These are phyloP conservation scores for Silene conica DNA, from an alignment of 148 eudicot species.

Conservation along the genomic window DNA sequence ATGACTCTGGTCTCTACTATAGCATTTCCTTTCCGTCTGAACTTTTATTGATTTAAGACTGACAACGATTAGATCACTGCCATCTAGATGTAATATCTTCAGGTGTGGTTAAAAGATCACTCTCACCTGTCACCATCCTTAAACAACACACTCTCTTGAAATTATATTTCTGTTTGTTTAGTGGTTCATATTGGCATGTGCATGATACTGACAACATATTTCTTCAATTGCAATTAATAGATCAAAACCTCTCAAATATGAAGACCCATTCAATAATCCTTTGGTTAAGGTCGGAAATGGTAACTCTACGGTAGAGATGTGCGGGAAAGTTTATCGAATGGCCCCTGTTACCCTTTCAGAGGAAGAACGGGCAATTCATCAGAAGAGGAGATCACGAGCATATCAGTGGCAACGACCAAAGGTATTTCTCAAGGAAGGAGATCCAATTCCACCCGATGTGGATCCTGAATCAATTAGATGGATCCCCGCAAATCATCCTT, in stretches of 20 bases:
- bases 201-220: constrained; percentile 14
- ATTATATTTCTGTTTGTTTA: neutral
- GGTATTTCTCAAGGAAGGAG: constrained; percentile 92
- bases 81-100: neutral
- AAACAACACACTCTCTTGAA: neutral
- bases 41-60: neutral
- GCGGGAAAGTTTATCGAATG: constrained; percentile 84
- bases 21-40: constrained; percentile 6
- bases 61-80: neutral
- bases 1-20: constrained; percentile 40
- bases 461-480: constrained; percentile 95
- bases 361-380: constrained; percentile 74
- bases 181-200: neutral
- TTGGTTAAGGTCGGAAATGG: constrained; percentile 69
- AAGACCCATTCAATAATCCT: constrained; percentile 96
- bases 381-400: constrained; percentile 93
- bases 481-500: constrained; percentile 99
- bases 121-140: constrained; percentile 2
- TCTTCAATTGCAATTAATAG: constrained; percentile 32
- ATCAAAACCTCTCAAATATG: constrained; percentile 80
- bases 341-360: constrained; percentile 87
- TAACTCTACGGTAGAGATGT: constrained; percentile 89
- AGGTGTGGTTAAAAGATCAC: neutral
- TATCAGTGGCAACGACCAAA: constrained; percentile 98
- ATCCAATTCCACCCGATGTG: constrained; percentile 82